A percentile compares a stretch with the other conserved stretches of the same genome.
Conservation (phyloP, 495 filamentous ascomycete genomes). For the Aspergillus coremiiformis region DNA sequence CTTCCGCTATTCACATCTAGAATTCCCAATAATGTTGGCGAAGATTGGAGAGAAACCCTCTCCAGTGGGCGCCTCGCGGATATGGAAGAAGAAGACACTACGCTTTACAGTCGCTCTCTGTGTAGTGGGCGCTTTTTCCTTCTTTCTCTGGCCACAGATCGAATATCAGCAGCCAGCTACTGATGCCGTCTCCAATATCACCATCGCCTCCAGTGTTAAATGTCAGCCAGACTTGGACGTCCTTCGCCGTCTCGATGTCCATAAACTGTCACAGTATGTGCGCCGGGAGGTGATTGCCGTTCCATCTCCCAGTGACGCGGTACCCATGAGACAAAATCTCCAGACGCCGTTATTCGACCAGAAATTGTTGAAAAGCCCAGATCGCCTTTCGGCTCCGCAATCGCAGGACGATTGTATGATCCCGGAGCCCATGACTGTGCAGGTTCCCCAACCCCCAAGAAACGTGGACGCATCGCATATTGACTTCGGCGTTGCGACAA, state of each 20-base stretch:
- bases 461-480: slow-evolving; percentile 45
- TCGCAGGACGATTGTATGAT: slow-evolving; percentile 31
- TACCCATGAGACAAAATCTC: slow-evolving; percentile 29
- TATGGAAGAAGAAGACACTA: slow-evolving; percentile 33
- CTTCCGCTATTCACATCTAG: not conserved
- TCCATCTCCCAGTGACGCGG: slow-evolving; percentile 18
- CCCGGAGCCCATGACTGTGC: slow-evolving; percentile 25
- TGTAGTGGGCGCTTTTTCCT: slow-evolving; percentile 12
- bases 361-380: not conserved
- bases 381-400: slow-evolving; percentile 2
- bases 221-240: slow-evolving; percentile 30
- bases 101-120: slow-evolving; percentile 17
- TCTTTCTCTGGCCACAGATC: slow-evolving; percentile 26
- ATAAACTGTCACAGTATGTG: slow-evolving; percentile 31
- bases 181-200: slow-evolving; percentile 28
- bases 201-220: slow-evolving; percentile 24
- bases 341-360: slow-evolving; percentile 27
- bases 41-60: slow-evolving; percentile 21
- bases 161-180: slow-evolving; percentile 10
- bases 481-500: slow-evolving; percentile 56
- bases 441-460: slow-evolving; percentile 26
- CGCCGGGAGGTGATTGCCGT: slow-evolving; percentile 36
- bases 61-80: slow-evolving; percentile 25
- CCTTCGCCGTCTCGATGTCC: slow-evolving; percentile 24
- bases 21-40: slow-evolving; percentile 20